These are phyloP conservation scores for Lagenaria siceraria DNA, from an alignment of 306 rosid genomes.

Conservation along the genomic window DNA sequence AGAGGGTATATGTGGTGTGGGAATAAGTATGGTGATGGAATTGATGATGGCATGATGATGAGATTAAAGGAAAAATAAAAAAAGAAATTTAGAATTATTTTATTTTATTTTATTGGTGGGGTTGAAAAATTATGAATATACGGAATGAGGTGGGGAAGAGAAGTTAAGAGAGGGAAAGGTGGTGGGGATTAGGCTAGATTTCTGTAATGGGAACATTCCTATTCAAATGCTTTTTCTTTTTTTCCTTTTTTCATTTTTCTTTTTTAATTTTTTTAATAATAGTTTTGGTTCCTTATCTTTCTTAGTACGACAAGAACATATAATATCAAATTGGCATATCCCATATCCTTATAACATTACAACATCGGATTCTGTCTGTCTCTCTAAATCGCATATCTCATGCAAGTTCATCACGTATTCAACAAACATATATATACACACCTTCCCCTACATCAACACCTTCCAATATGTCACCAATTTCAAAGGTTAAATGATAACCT, in stretches of 20 bases:
- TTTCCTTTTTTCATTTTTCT: too few relatives aligned
- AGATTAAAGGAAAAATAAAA: neutral
- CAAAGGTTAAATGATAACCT: too few relatives aligned
- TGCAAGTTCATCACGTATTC: neutral
- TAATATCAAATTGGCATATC: neutral
- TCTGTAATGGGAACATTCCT: slow-evolving; percentile 2
- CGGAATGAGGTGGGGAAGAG: neutral
- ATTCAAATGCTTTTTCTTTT: neutral
- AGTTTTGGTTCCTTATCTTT: neutral
- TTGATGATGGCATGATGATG: slow-evolving; percentile 9
- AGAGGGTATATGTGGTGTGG: neutral
- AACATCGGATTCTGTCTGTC: neutral
- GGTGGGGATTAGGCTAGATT: neutral
- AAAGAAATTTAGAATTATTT: neutral
- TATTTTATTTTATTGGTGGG: neutral
- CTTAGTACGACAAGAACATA: neutral
- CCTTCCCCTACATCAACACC: too few relatives aligned
- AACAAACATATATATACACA: neutral
- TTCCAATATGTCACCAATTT: neutral
- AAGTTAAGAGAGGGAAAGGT: neutral
- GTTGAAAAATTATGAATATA: neutral
- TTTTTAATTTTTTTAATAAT: neutral
- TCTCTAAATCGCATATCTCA: neutral
- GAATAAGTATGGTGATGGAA: neutral
- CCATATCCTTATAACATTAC: neutral